Conservation (phyloP, 495 filamentous ascomycete genomes). For the Daldinia vernicosa region DNA sequence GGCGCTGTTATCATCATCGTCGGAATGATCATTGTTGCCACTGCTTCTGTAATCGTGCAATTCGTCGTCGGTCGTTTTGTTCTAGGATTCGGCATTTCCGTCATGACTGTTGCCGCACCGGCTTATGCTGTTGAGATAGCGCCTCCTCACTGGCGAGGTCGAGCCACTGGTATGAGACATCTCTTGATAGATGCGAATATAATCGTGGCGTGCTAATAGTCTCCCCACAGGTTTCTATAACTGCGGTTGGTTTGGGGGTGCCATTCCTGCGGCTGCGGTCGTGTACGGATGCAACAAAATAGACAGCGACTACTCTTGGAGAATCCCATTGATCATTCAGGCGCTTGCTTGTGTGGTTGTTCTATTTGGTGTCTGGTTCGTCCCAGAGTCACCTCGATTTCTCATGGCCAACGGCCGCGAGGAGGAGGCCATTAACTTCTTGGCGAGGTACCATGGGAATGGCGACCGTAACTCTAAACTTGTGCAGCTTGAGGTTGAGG, state of each 20-base stretch:
- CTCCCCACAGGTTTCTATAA: conserved; percentile 56
- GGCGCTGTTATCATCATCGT: conserved; percentile 62
- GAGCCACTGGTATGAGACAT: conserved; percentile 48
- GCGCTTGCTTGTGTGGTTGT: conserved; percentile 58
- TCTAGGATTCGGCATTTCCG: conserved; percentile 59
- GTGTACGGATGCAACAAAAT: conserved; percentile 56
- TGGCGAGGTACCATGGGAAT: conserved; percentile 68
- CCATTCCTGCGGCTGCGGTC: conserved; percentile 58
- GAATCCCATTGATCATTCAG: conserved; percentile 59
- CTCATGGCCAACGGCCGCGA: conserved; percentile 63
- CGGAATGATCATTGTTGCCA: conserved; percentile 57
- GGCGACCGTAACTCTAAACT: conserved; percentile 61
- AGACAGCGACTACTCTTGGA: conserved; percentile 54
- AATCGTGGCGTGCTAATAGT: conserved; percentile 1
- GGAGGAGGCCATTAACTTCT: conserved; percentile 62
- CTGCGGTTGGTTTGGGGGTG: conserved; percentile 61
- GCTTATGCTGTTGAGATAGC: conserved; percentile 59
- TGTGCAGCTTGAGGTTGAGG: conserved; percentile 64
- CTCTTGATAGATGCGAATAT: neutral
- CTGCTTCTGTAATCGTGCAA: conserved; percentile 50
- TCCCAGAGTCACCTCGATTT: conserved; percentile 72
- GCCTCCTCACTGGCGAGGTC: conserved; percentile 61
- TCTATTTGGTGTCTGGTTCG: conserved; percentile 62
- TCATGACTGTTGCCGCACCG: conserved; percentile 60
- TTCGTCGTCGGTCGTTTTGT: conserved; percentile 62